Percentiles rank a stretch among this genome's conserved stretches.
These are phyloP conservation scores for Chloranthus sessilifolius DNA, from an alignment of 164 flowering plant species.

Conservation along the genomic window DNA sequence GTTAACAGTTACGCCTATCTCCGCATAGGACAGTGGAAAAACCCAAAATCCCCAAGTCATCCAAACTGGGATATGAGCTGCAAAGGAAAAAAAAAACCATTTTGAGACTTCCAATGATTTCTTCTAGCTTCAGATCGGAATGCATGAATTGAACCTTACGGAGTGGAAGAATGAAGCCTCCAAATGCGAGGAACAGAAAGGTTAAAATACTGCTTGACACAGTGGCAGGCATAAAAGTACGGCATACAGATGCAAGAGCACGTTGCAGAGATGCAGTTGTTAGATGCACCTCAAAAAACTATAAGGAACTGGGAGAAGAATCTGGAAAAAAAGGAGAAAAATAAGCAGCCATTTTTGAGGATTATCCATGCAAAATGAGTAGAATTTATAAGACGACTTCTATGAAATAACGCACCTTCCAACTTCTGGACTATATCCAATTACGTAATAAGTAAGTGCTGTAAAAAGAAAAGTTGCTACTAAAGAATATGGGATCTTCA, in stretches of 20 bases:
- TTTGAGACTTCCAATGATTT: neutral
- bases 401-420: constrained; percentile 4
- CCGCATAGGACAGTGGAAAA: constrained; percentile 40
- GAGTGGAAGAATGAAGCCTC: constrained; percentile 30
- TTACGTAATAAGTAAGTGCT: constrained; percentile 7
- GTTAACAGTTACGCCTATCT: constrained; percentile 27
- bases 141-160: constrained; percentile 18
- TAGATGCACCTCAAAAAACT: constrained; percentile 4
- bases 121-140: neutral
- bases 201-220: constrained; percentile 1
- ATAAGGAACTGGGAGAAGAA: constrained; percentile 49
- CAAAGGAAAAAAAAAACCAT: constrained; percentile 20
- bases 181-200: constrained; percentile 19
- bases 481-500: constrained; percentile 10
- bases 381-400: neutral
- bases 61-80: constrained; percentile 21
- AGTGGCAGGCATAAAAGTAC: constrained; percentile 7
- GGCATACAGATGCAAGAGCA: neutral
- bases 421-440: constrained; percentile 13
- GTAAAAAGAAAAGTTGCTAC: constrained; percentile 4
- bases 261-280: neutral
- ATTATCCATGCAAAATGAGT: neutral
- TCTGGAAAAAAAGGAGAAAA: constrained; percentile 19
- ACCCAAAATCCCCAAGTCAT: constrained; percentile 43
- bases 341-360: neutral